Percentiles rank a stretch among this genome's conserved stretches.
These are phyloP conservation scores for Trichopus zeylanicus DNA, from an alignment of 116 monocot species.

Conservation along the genomic window DNA sequence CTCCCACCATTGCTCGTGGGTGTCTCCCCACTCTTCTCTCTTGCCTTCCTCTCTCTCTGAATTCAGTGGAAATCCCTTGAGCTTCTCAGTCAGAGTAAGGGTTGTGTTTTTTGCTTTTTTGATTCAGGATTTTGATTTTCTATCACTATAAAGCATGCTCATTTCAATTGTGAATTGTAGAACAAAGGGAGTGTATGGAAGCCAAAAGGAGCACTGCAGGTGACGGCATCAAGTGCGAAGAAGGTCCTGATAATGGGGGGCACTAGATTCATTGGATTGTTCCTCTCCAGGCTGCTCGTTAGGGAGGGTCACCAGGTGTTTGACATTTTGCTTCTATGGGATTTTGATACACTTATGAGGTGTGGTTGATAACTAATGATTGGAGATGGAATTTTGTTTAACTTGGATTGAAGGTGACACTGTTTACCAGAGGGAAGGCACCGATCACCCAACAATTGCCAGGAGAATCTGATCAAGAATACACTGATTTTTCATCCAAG, in stretches of 20 bases:
- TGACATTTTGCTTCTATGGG: not conserved
- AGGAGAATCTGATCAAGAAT: slow-evolving; percentile 85
- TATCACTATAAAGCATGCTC: not conserved
- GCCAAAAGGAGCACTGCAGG: slow-evolving; percentile 39
- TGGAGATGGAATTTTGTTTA: not conserved
- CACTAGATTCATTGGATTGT: slow-evolving; percentile 96
- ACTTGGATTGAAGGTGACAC: slow-evolving; percentile 66
- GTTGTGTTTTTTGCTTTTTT: not conserved
- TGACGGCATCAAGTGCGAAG: slow-evolving; percentile 63
- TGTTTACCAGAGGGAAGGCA: slow-evolving; percentile 96
- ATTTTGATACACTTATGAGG: not conserved
- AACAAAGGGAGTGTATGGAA: slow-evolving; percentile 44
- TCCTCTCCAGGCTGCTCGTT: slow-evolving; percentile 82
- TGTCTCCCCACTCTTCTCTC: slow-evolving; percentile 22
- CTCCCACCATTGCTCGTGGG: slow-evolving; percentile 13
- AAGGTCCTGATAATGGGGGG: slow-evolving; percentile 95
- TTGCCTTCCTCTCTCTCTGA: slow-evolving; percentile 72
- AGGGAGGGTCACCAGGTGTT: slow-evolving; percentile 87
- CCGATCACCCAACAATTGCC: slow-evolving; percentile 86
- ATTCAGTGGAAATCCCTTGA: slow-evolving; percentile 52
- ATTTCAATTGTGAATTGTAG: slow-evolving; percentile 16
- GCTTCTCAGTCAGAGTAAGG: slow-evolving; percentile 42
- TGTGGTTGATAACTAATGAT: no score
- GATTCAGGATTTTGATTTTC: not conserved
- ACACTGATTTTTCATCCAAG: slow-evolving; percentile 65